Percentiles rank a stretch among this genome's conserved stretches.
Evolutionary conservation across 1,284 basidiomycete genomes (phyloP).

Genomic region (Apiotrichum sp.): DNA sequence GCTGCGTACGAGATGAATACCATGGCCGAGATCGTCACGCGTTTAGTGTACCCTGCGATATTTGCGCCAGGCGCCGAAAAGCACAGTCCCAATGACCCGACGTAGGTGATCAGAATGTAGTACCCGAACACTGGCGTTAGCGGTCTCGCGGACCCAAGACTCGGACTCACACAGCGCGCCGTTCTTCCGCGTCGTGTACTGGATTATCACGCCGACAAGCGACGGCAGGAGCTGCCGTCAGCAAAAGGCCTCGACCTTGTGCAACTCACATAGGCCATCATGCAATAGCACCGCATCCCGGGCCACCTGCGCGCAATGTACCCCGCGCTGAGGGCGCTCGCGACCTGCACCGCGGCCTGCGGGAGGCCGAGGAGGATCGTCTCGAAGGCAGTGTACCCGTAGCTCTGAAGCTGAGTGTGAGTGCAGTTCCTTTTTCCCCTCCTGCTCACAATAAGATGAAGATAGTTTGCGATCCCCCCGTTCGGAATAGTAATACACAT

Average conservation of each 20-base stretch:
- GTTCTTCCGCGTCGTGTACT: slow-evolving; percentile 18
- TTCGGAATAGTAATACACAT: slow-evolving; percentile 23
- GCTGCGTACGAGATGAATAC: slow-evolving; percentile 29
- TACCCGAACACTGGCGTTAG: slow-evolving; percentile 27
- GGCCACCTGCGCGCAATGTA: slow-evolving; percentile 26
- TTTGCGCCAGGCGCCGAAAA: slow-evolving; percentile 35
- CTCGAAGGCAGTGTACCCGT: slow-evolving; percentile 31
- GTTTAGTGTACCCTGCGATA: slow-evolving; percentile 32
- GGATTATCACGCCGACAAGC: slow-evolving; percentile 23
- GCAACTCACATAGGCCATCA: slow-evolving; percentile 13
- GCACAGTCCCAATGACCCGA: slow-evolving; percentile 26
- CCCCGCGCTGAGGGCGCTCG: slow-evolving; percentile 28
- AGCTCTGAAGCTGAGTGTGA: slow-evolving; percentile 34
- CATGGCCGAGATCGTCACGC: slow-evolving; percentile 25
- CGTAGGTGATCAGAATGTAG: slow-evolving; percentile 34
- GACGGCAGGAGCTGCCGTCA: slow-evolving; percentile 22
- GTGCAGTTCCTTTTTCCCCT: too few species aligned
- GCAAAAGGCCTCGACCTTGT: too few species aligned
- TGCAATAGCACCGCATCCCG: slow-evolving; percentile 19
- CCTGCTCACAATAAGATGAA: slow-evolving; percentile 19
- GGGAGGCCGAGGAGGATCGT: slow-evolving; percentile 36
- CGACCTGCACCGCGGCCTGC: slow-evolving; percentile 27
- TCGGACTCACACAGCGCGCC: slow-evolving; percentile 25
- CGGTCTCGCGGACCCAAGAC: too few species aligned
- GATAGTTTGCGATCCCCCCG: slow-evolving; percentile 25